Base-by-base conservation (phyloP, 1,139 yeast genomes). In the Geotrichum macrosporum region DNA sequence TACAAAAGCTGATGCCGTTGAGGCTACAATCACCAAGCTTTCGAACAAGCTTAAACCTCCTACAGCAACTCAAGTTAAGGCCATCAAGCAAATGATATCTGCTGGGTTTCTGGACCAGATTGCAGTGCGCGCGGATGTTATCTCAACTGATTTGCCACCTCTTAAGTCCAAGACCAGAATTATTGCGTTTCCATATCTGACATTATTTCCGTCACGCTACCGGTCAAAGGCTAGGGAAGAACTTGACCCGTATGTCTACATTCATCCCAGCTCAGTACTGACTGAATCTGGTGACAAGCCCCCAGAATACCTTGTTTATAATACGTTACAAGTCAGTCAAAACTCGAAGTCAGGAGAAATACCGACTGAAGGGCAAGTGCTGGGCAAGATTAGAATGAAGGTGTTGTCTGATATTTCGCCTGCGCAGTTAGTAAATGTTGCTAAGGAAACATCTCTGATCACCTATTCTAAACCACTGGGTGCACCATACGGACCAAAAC, bases 61-160 rank as follows among this genome's bases (percentile, higher is more conserved):
- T 0, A 66, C 74, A 8, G 74, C 77, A 41, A 64, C 68, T 13
- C 98, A 94, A 67, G 63, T 87, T 9, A 75, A 79, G 46, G 84
- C 94, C 1, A 68, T 94, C 55, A 89, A 88, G 60, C 98, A 94
- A 65, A 89, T 94, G 80, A 72, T 92, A 8, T 78, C 96, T 2
- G 82, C 96, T 0, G 98, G 98, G 0, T 94, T 86, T 58, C 73
- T 92, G 41, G 98, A 94, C 63, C 95, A 86, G 60, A 76, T 92
- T 16, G 95, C 95, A 1, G 76, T 86, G 12, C 73, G 97, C 53
- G 92, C 86, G 0, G 96, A 88, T 60, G 57, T 81, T 27, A 68
- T 81, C 9, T 80, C 85, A n/a, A 69, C 80, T 0, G 94, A 84
- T 26, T 44, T 57, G 20, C 53, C 55, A 19, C 46, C 46, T n/a